Conservation (phyloP, 768 basidiomycete species). For the Sarcodon sp. region DNA sequence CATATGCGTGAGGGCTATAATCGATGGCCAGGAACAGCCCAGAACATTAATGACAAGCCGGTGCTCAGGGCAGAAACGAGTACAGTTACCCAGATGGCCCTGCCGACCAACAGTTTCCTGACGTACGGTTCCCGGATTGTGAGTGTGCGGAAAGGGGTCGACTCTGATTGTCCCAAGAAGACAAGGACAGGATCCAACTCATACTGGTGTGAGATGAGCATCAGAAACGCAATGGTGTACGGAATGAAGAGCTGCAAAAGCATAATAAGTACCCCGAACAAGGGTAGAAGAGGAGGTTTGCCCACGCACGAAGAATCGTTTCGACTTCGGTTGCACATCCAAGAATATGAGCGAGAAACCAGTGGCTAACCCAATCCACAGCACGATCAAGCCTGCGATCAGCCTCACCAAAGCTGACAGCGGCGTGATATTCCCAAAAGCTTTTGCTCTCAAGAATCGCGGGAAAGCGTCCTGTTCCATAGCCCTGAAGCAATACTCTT, state of each 20-base stretch:
- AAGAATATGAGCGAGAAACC: conserved; percentile 91
- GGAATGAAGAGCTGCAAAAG: conserved; percentile 77
- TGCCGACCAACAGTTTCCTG: conserved; percentile 75
- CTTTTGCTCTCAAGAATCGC: conserved; percentile 89
- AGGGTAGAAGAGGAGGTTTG: background rate
- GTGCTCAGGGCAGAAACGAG: conserved; percentile 68
- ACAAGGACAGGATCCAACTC: conserved; percentile 95
- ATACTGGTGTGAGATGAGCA: conserved; percentile 92
- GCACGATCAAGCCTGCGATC: conserved; percentile 66
- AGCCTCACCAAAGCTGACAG: conserved; percentile 81
- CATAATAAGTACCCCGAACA: background rate
- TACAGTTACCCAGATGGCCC: conserved; percentile 84
- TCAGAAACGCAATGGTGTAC: conserved; percentile 79
- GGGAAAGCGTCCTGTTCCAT: conserved; percentile 96
- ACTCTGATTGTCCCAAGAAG: conserved; percentile 88
- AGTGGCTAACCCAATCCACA: conserved; percentile 92
- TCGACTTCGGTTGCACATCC: conserved; percentile 84
- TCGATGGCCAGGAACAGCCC: conserved; percentile 90
- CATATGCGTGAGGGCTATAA: conserved; percentile 29
- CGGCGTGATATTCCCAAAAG: conserved; percentile 95
- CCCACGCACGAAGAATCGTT: conserved; percentile 83
- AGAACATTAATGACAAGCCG: conserved; percentile 83
- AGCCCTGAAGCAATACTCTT: conserved; percentile 92
- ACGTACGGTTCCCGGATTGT: conserved; percentile 91
- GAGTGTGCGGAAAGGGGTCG: conserved; percentile 92